Base-by-base conservation (phyloP, 495 filamentous ascomycete genomes). In the Glutinoglossum americanum region DNA sequence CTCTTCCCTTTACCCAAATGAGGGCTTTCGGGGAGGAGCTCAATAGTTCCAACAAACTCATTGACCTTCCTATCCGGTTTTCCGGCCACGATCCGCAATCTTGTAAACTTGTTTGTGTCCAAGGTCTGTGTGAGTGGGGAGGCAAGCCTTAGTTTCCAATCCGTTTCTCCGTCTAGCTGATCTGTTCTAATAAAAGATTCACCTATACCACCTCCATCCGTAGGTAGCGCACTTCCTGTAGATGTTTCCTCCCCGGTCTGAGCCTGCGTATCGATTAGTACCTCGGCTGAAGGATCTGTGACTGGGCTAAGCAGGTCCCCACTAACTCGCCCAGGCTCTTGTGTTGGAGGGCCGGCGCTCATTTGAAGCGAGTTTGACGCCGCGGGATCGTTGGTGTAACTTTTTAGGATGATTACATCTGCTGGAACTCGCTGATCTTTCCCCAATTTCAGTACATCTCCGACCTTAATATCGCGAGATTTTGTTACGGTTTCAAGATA, bases 141-240 rank as follows among this genome's bases (percentile, higher is more conserved):
- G 1, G 90, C 87, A 3, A 97, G 67, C 4, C 93, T 81, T 37
- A 99, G 74, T 69, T 99, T 99, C 93, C 93, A 99, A 63, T 99
- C 93, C 8, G 93, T 99, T 69, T 99, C 93, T 58, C 93, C 93
- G 62, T 99, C 93, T 10, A 99, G 76, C 66, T 99, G 93, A 67
- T 99, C 93, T 1, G 93, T 99, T 45, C 90, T 79, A 61, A 99
- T 96, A 61, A 99, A 99, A 0, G 93, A 86, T 64, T 99, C 93
- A 35, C 88, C 88, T 21, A 77, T 73, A 27, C 54, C 41, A 5
- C 33, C 54, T 17, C 30, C 41, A n/a, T 41, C 54, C 9, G 54
- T 32, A 56, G 35, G 13, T 37, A 35, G 41, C 17, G 30, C n/a
- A 41, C 11, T 25, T 47, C 3, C 33, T 26, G 4, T n/a, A 5